Evolutionary conservation across 1,284 basidiomycete species (phyloP).

Genomic region (Apiotrichum sp.): DNA sequence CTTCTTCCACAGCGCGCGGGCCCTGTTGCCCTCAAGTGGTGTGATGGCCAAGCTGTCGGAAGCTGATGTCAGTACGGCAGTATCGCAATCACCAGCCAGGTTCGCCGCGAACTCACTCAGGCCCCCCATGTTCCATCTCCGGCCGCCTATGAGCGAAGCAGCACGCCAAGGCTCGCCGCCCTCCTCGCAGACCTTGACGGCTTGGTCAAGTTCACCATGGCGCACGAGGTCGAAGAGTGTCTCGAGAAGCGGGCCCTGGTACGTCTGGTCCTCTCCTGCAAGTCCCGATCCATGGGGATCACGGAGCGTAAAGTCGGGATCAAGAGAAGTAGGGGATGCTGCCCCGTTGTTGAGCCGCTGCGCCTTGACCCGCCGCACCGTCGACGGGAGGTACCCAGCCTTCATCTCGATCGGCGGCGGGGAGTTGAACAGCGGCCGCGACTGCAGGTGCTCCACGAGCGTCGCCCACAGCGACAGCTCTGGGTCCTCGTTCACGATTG

Average conservation of each 20-base stretch:
- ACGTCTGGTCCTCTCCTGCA: constrained; percentile 43
- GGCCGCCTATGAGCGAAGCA: constrained; percentile 46
- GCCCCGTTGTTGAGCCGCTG: constrained; percentile 14
- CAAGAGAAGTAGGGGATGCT: constrained; percentile 23
- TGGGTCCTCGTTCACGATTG: constrained; percentile 36
- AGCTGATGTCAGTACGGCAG: constrained; percentile 24
- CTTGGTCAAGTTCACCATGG: constrained; percentile 69
- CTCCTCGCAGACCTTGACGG: constrained; percentile 72
- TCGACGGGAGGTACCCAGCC: constrained; percentile 43
- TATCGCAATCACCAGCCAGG: no score
- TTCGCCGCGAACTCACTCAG: constrained; percentile 26
- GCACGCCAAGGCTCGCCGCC: constrained; percentile 82
- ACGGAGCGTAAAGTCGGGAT: constrained; percentile 44
- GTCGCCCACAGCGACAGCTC: constrained; percentile 39
- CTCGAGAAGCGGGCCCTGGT: constrained; percentile 37
- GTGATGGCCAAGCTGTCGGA: constrained; percentile 43
- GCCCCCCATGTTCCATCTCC: constrained; percentile 41
- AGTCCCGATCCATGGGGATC: constrained; percentile 35
- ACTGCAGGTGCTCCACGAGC: constrained; percentile 41
- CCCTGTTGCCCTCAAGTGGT: constrained; percentile 57
- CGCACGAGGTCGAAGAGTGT: constrained; percentile 41
- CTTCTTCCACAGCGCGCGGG: constrained; percentile 74
- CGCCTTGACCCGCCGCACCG: constrained; percentile 31
- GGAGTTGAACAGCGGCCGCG: constrained; percentile 29
- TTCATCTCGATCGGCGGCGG: constrained; percentile 39